These are phyloP conservation scores for Purpureocillium takamizusanense DNA, from an alignment of 2,329 filamentous ascomycete genomes.

Conservation along the genomic window DNA sequence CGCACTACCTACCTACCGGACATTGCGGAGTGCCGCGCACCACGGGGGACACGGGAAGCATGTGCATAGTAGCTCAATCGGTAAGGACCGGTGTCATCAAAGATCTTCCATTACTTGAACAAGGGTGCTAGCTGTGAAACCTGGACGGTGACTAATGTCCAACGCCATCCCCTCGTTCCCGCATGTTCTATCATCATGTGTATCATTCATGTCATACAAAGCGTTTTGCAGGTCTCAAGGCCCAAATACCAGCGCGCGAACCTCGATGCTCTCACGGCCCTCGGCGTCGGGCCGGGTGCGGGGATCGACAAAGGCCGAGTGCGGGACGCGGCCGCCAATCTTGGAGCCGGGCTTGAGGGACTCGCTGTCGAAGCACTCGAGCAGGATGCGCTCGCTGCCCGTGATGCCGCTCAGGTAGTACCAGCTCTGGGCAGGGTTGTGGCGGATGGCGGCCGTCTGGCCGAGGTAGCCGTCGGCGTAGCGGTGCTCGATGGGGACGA, in stretches of 20 bases:
- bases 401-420: constrained; percentile 75
- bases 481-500: constrained; percentile 64
- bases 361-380: constrained; percentile 72
- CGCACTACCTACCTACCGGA: too few species aligned
- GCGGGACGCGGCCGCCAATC: constrained; percentile 53
- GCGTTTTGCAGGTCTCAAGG: constrained; percentile 19
- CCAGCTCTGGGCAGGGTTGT: constrained; percentile 59
- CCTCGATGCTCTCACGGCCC: constrained; percentile 80
- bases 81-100: too few species aligned
- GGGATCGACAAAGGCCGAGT: constrained; percentile 73
- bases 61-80: too few species aligned
- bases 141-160: too few species aligned
- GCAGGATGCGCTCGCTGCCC: constrained; percentile 59
- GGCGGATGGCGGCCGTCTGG: constrained; percentile 62
- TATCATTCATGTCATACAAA: too few species aligned
- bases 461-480: constrained; percentile 58
- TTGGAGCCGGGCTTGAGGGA: constrained; percentile 35
- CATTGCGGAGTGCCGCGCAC: too few species aligned
- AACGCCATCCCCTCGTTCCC: too few species aligned
- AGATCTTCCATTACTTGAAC: too few species aligned
- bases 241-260: constrained; percentile 77
- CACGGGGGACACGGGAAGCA: too few species aligned
- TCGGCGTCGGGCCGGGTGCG: constrained; percentile 60
- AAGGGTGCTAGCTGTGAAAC: too few species aligned
- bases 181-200: too few species aligned